phyloP scores from a whole-genome alignment of 768 basidiomycete species.

The Lactarius sanguifluus region DNA sequence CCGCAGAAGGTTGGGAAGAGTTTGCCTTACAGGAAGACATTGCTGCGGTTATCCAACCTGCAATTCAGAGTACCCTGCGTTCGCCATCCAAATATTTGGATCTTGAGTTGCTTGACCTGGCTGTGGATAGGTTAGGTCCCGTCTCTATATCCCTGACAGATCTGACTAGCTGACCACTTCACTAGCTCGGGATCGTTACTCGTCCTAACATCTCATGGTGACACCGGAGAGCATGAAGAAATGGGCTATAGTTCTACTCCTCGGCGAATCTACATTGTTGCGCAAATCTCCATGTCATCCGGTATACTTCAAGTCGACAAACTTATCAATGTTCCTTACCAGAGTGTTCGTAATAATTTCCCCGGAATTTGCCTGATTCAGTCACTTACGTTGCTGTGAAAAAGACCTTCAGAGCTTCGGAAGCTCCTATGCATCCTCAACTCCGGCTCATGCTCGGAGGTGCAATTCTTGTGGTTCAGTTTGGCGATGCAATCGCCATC shows the following conservation, averaged over 20 bases:
- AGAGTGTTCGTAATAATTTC: slow-evolving; percentile 54
- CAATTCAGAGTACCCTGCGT: slow-evolving; percentile 46
- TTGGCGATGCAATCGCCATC: slow-evolving; percentile 74
- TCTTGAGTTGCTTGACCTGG: slow-evolving; percentile 71
- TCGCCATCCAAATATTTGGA: slow-evolving; percentile 51
- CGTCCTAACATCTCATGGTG: slow-evolving; percentile 68
- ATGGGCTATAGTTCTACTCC: slow-evolving; percentile 45
- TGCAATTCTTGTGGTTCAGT: slow-evolving; percentile 59
- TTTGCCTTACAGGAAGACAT: slow-evolving; percentile 57
- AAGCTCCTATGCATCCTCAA: slow-evolving; percentile 70
- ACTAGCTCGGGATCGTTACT: slow-evolving; percentile 53
- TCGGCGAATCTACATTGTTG: slow-evolving; percentile 64
- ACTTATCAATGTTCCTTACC: slow-evolving; percentile 67
- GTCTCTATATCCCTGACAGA: slow-evolving; percentile 3
- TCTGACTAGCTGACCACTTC: neutral
- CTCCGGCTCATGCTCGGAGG: slow-evolving; percentile 63
- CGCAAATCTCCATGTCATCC: slow-evolving; percentile 46
- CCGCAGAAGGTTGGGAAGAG: slow-evolving; percentile 70
- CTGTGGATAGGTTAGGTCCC: slow-evolving; percentile 52
- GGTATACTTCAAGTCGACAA: slow-evolving; percentile 48
- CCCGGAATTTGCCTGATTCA: neutral
- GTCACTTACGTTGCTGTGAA: slow-evolving; percentile 2
- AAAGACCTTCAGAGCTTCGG: slow-evolving; percentile 59
- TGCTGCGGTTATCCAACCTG: slow-evolving; percentile 46
- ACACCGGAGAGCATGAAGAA: slow-evolving; percentile 47